Evolutionary conservation across 2,329 filamentous ascomycete genomes (phyloP).

Genomic region (Reticulascus tulasneorum): DNA sequence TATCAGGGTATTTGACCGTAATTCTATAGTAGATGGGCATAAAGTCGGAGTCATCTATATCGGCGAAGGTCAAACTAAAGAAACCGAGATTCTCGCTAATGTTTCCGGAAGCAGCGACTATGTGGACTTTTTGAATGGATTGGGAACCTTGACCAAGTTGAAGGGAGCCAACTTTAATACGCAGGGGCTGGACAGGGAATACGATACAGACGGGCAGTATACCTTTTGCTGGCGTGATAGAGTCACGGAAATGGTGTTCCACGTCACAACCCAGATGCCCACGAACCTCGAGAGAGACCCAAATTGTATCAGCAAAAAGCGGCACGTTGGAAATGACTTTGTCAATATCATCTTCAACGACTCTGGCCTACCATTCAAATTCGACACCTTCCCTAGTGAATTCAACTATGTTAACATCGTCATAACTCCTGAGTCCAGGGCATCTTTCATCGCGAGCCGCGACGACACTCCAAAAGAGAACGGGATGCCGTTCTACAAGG

Average conservation of each 20-base stretch:
- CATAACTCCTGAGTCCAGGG: slow-evolving; percentile 80
- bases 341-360: slow-evolving; percentile 99
- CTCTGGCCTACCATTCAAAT: slow-evolving; percentile 82
- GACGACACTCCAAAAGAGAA: slow-evolving; percentile 31
- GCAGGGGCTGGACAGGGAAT: slow-evolving; percentile 77
- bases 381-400: slow-evolving; percentile 87
- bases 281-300: slow-evolving; percentile 75
- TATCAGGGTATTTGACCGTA: slow-evolving; percentile 78
- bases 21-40: slow-evolving; percentile 87
- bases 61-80: slow-evolving; percentile 76
- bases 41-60: slow-evolving; percentile 95
- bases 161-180: slow-evolving; percentile 87
- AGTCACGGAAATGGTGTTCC: slow-evolving; percentile 92
- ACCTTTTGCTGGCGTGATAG: slow-evolving; percentile 93
- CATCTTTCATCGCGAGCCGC: slow-evolving; percentile 67
- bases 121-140: slow-evolving; percentile 73
- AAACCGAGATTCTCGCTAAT: slow-evolving; percentile 83
- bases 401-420: slow-evolving; percentile 98
- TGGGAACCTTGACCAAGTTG: slow-evolving; percentile 78
- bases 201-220: slow-evolving; percentile 78
- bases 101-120: slow-evolving; percentile 84
- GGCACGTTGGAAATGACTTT: slow-evolving; percentile 94
- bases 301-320: slow-evolving; percentile 79
- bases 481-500: slow-evolving; percentile 69
- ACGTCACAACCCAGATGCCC: slow-evolving; percentile 96